Percentiles rank a stretch among this genome's conserved stretches.
Evolutionary conservation across 768 basidiomycete species (phyloP).

Genomic region (Pleurotus djamor): DNA sequence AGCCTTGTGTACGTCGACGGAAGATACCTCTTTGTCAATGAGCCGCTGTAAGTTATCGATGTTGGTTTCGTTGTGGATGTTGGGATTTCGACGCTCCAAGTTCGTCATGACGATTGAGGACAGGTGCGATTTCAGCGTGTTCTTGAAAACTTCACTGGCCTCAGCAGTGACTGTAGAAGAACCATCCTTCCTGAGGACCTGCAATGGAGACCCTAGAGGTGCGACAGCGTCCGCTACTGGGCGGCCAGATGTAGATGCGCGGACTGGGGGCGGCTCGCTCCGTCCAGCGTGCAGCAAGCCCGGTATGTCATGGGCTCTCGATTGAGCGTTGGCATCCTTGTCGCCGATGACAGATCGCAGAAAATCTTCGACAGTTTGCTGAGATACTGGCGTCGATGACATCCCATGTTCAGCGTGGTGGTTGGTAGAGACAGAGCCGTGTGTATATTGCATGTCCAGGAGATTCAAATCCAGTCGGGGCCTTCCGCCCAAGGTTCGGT

Average conservation of each 20-base stretch:
- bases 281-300: too few species aligned
- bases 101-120: background rate
- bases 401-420: background rate
- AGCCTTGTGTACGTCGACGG: background rate
- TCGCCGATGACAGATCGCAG: background rate
- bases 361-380: background rate
- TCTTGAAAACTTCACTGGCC: too few species aligned
- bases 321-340: background rate
- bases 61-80: background rate
- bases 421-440: background rate
- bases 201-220: too few species aligned
- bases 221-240: too few species aligned
- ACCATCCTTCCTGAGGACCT: too few species aligned
- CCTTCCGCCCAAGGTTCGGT: too few species aligned
- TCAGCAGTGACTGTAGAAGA: too few species aligned
- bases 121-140: background rate
- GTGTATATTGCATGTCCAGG: background rate
- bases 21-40: background rate
- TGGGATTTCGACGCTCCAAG: background rate
- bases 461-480: too few species aligned
- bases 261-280: too few species aligned
- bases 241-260: too few species aligned
- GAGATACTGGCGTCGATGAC: background rate
- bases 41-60: background rate
- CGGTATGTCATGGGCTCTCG: too few species aligned